phyloP scores from a whole-genome alignment of 2,329 filamentous ascomycete species.

The Epichloe aotearoae region DNA sequence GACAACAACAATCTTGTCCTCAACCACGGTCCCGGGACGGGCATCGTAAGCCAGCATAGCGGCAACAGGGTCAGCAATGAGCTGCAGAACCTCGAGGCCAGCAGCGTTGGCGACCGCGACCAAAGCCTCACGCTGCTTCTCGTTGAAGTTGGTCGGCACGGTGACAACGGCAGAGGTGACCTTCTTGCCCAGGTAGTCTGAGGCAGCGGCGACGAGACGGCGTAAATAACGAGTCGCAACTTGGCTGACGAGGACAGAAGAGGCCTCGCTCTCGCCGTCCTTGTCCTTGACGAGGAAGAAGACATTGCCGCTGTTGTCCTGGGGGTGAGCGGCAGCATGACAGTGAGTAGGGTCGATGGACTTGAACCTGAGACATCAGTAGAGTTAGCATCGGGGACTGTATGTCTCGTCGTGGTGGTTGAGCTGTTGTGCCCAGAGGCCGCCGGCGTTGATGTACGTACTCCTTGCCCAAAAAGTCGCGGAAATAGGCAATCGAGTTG shows the following conservation, averaged over 20 bases:
- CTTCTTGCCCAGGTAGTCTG: slow-evolving; percentile 83
- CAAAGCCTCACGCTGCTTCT: slow-evolving; percentile 74
- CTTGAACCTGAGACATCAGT: slow-evolving; percentile 50
- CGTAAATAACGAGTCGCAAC: slow-evolving; percentile 73
- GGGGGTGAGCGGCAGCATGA: slow-evolving; percentile 84
- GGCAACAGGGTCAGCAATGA: slow-evolving; percentile 83
- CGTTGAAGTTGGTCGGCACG: slow-evolving; percentile 83
- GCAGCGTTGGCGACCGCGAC: slow-evolving; percentile 65
- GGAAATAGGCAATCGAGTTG: slow-evolving; percentile 93
- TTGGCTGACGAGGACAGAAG: slow-evolving; percentile 64
- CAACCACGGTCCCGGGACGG: slow-evolving; percentile 55
- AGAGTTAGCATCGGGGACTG: not conserved
- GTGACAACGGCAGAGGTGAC: slow-evolving; percentile 93
- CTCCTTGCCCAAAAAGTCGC: slow-evolving; percentile 91
- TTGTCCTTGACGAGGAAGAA: slow-evolving; percentile 78
- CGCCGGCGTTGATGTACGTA: slow-evolving; percentile 29
- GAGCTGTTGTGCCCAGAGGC: too few relatives aligned
- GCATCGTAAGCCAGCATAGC: slow-evolving; percentile 87
- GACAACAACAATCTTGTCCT: slow-evolving; percentile 84
- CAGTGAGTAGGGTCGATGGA: slow-evolving; percentile 91
- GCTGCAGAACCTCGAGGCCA: slow-evolving; percentile 78
- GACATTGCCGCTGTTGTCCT: slow-evolving; percentile 57
- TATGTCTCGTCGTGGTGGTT: not conserved
- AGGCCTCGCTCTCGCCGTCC: slow-evolving; percentile 44
- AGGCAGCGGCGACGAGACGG: slow-evolving; percentile 68